Percentiles rank a stretch among this genome's conserved stretches.
Conservation (phyloP, 2,329 filamentous ascomycete genomes). For the Epichloe coenophiala region DNA sequence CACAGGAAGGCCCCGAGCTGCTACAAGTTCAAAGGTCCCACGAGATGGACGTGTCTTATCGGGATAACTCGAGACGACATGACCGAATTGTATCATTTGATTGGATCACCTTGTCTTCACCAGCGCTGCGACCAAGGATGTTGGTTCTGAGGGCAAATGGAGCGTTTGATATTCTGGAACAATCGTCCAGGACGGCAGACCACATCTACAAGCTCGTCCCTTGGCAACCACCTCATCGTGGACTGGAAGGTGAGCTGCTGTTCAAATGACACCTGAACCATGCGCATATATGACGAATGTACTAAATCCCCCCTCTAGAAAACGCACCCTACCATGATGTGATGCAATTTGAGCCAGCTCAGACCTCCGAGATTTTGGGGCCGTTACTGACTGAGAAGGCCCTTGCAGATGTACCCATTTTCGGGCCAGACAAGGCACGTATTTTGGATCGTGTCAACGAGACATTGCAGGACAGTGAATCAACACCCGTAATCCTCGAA, state of each 20-base stretch:
- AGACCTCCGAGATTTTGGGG: constrained; percentile 38
- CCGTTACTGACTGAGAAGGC: constrained; percentile 40
- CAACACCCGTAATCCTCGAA: constrained; percentile 20
- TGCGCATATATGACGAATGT: no score
- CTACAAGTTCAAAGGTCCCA: constrained; percentile 45
- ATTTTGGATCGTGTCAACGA: constrained; percentile 28
- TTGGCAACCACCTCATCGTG: constrained; percentile 46
- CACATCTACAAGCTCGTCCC: constrained; percentile 48
- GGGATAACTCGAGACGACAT: constrained; percentile 35
- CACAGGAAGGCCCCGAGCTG: constrained; percentile 41
- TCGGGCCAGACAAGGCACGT: constrained; percentile 36
- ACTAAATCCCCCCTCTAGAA: constrained; percentile 22
- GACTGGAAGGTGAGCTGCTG: constrained; percentile 33
- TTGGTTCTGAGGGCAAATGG: constrained; percentile 48
- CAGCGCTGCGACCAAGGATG: constrained; percentile 41
- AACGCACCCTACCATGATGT: constrained; percentile 38
- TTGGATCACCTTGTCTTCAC: constrained; percentile 47
- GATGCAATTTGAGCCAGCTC: constrained; percentile 44
- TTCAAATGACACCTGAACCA: not conserved
- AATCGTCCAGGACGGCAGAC: constrained; percentile 42
- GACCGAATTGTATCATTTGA: constrained; percentile 55
- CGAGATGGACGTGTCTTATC: constrained; percentile 47
- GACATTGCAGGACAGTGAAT: constrained; percentile 22
- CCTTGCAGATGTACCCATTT: constrained; percentile 40
- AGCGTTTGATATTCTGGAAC: constrained; percentile 47